Evolutionary conservation across 495 filamentous ascomycete genomes (phyloP).

Genomic region (Tuber borchii): DNA sequence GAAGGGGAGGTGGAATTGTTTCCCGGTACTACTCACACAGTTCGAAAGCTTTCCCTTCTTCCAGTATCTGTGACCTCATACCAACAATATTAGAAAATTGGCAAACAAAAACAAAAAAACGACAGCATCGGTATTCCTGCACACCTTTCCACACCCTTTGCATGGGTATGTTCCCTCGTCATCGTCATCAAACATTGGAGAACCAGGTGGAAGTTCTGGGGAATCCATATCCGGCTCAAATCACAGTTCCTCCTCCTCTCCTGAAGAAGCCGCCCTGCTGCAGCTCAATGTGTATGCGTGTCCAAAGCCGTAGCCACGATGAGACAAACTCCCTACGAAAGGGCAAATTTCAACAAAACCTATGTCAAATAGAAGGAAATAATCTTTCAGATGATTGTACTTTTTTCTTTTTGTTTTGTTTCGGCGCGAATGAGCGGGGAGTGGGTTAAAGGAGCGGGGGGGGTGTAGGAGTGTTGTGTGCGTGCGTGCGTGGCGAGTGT

Average conservation of each 20-base stretch:
- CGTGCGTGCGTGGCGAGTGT: neutral
- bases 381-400: neutral
- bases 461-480: neutral
- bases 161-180: conserved; percentile 75
- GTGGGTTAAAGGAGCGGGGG: neutral
- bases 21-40: conserved; percentile 60
- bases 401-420: neutral
- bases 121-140: conserved; percentile 51
- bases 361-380: neutral
- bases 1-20: conserved; percentile 7
- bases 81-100: conserved; percentile 74
- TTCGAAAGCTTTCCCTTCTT: conserved; percentile 98
- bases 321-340: neutral
- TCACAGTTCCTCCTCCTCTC: conserved; percentile 23
- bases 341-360: conserved; percentile 5
- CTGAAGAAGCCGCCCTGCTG: conserved; percentile 14
- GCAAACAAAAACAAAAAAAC: conserved; percentile 65
- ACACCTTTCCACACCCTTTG: conserved; percentile 95
- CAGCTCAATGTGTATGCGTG: conserved; percentile 41
- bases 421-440: neutral
- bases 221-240: conserved; percentile 49
- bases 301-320: conserved; percentile 23
- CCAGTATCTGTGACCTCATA: conserved; percentile 62
- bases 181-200: conserved; percentile 70
- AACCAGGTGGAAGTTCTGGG: conserved; percentile 65